phyloP scores from a whole-genome alignment of 139 green algal genomes.

The Yamagishiella unicocca region DNA sequence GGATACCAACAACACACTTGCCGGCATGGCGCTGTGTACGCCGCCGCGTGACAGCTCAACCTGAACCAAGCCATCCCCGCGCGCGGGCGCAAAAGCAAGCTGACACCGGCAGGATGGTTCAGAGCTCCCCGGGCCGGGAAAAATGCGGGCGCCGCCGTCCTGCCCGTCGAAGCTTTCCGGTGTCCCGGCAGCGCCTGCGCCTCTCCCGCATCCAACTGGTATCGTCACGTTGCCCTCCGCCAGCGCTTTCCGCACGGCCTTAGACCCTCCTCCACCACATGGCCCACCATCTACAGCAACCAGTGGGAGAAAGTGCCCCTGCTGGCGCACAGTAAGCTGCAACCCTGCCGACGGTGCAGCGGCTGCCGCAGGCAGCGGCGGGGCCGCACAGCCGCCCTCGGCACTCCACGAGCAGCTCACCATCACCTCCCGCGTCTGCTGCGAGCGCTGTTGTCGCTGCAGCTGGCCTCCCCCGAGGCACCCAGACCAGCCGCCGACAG shows the following conservation, averaged over 20 bases:
- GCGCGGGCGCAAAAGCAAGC: neutral
- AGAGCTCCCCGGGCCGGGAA: neutral
- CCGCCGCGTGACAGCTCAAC: constrained; percentile 11
- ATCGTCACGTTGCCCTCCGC: neutral
- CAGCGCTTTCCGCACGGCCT: neutral
- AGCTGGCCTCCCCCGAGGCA: neutral
- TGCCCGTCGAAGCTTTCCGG: neutral
- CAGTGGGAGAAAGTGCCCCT: constrained; percentile 22
- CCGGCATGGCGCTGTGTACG: neutral
- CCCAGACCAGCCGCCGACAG: neutral
- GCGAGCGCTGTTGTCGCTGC: neutral
- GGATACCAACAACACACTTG: constrained; percentile 2
- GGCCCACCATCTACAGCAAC: neutral
- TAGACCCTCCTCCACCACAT: too few relatives aligned
- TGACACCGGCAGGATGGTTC: neutral
- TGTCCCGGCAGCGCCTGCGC: neutral
- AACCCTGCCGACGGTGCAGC: neutral
- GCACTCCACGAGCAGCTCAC: neutral
- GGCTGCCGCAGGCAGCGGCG: neutral
- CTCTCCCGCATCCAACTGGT: neutral
- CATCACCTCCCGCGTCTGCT: neutral
- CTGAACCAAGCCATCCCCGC: neutral
- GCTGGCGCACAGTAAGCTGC: constrained; percentile 20
- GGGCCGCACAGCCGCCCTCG: neutral
- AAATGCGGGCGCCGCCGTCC: neutral